Base-by-base conservation (phyloP, 306 rosid species). In the Quercus bicolor region DNA sequence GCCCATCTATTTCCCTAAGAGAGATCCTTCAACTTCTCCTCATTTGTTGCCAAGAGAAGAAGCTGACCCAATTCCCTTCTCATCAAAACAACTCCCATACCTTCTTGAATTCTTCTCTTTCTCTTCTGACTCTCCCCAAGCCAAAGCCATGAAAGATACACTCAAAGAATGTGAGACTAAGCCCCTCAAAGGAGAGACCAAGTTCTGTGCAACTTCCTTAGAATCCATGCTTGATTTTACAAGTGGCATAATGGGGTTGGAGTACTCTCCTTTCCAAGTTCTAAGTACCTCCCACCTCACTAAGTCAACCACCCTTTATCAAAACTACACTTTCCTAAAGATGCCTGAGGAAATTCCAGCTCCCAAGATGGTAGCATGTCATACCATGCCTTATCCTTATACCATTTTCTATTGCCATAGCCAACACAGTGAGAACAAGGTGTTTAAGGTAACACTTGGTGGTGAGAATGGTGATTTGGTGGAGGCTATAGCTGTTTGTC, bases 321-420 rank as follows among this genome's bases (percentile, higher is more conserved):
- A 94, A 65, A 92, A 92, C 85, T 92, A 89, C 70, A 92, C 94
- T 1, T 55, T 89, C 34, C 33, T 85, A 43, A 88, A 87, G 4
- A 74, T 40, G 13, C 90, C 92, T 0, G n/a, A 40, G 33, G 85
- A 79, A 52, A 55, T 91, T 2, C 23, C 59, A 51, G 93, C 94
- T 48, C 77, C 90, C 0, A 87, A 77, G 82, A 90, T 94, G 87
- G 98, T 92, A 19, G 90, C 98, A 13, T 94, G 97, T 56, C 97
- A 92, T 70, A 84, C 88, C 18, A 85, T 89, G 95, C 93, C 97
- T 4, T 94, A 94, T 55, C 97, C 97, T 28, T 91, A 89, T 51
- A 87, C 91, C 4, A 84, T 92, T 19, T 91, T 82, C 43, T 91
- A 89, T 19, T 89, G 95, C 33, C 98, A 92, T 28, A 86, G 83